Conservation (phyloP, 2,329 filamentous ascomycete species). For the Aspergillus hortae region DNA sequence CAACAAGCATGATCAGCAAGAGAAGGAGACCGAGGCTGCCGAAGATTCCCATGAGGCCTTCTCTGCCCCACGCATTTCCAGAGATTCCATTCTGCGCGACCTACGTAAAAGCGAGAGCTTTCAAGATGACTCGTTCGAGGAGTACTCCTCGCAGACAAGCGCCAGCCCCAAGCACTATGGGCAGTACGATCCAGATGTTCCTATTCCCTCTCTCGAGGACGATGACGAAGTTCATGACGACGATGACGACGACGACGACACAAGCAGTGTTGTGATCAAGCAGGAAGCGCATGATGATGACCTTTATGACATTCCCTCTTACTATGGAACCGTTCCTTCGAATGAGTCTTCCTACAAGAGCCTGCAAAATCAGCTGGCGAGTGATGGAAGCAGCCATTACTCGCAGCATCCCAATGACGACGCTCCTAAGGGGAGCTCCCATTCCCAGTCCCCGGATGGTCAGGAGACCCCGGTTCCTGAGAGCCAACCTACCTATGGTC, state of each 20-base stretch:
- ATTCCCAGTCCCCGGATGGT: conserved; percentile 27
- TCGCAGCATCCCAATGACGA: conserved; percentile 40
- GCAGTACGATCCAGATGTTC: conserved; percentile 78
- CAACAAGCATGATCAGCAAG: conserved; percentile 37
- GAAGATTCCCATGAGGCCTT: conserved; percentile 56
- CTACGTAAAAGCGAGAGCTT: conserved; percentile 66
- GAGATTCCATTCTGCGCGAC: conserved; percentile 87
- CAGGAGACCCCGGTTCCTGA: conserved; percentile 31
- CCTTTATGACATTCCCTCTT: conserved; percentile 65
- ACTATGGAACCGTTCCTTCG: conserved; percentile 53
- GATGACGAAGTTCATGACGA: conserved; percentile 44
- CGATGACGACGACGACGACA: conserved; percentile 49
- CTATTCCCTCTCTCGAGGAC: conserved; percentile 82
- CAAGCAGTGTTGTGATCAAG: conserved; percentile 64
- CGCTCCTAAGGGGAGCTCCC: conserved; percentile 23
- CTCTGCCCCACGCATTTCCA: conserved; percentile 74
- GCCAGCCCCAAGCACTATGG: conserved; percentile 58
- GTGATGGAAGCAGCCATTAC: conserved; percentile 58
- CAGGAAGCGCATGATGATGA: conserved; percentile 57
- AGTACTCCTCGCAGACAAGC: conserved; percentile 59
- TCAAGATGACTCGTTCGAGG: conserved; percentile 62
- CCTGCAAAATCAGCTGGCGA: conserved; percentile 28
- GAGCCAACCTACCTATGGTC: conserved; percentile 14
- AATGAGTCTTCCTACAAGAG: conserved; percentile 27
- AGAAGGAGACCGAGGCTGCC: not conserved